Conservation (phyloP, 441 rosid species). For the Euphorbia schlechtendalii region DNA sequence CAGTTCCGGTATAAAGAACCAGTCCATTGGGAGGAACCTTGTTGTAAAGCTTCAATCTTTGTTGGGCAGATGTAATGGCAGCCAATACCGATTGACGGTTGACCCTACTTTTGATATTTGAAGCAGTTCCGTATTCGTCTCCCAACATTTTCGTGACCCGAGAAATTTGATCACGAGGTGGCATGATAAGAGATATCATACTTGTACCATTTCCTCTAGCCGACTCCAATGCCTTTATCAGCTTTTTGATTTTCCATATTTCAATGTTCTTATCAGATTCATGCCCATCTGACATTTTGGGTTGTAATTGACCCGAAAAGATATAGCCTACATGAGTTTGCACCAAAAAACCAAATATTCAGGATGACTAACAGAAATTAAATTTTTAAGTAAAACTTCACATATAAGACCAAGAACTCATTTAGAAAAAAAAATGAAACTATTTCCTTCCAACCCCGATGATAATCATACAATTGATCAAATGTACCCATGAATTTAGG, state of each 20-base stretch:
- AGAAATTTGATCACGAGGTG: slow-evolving; percentile 79
- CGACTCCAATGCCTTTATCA: slow-evolving; percentile 70
- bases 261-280: slow-evolving; percentile 79
- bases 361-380: background rate
- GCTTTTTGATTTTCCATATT: slow-evolving; percentile 79
- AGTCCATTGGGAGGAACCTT: slow-evolving; percentile 82
- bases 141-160: slow-evolving; percentile 84
- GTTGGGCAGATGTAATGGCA: slow-evolving; percentile 87
- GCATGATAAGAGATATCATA: no score
- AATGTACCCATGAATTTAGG: background rate
- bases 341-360: background rate
- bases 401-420: background rate
- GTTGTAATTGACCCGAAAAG: slow-evolving; percentile 7
- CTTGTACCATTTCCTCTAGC: slow-evolving; percentile 86
- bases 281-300: slow-evolving; percentile 55
- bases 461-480: background rate
- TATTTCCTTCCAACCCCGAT: no score
- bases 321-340: slow-evolving; percentile 10
- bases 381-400: background rate
- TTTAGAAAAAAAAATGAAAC: background rate
- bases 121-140: slow-evolving; percentile 81
- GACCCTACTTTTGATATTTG: slow-evolving; percentile 76
- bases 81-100: slow-evolving; percentile 80
- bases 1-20: slow-evolving; percentile 77
- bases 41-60: slow-evolving; percentile 74